Base-by-base conservation (phyloP, 78 protist genomes). In the Planoprotostelium fungivorum region DNA sequence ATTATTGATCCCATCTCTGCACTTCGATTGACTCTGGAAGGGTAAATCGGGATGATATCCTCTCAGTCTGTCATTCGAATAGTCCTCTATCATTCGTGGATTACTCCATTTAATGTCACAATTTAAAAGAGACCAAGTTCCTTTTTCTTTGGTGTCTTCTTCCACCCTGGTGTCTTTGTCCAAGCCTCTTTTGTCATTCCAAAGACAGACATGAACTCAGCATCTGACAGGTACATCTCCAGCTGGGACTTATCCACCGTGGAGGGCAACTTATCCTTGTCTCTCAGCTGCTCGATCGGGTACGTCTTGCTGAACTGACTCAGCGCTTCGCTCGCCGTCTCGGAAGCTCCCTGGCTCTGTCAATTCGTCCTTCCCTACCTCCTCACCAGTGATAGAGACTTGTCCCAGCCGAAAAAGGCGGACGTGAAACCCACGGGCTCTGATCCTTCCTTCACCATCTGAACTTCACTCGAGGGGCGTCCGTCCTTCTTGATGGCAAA, bases 391-490 rank as follows among this genome's bases (percentile, higher is more conserved):
- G 73, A 51, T 51, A 16, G 16, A 16, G 73, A 51, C 16, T 51
- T 51, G 73, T 93, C 95, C 95, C 95, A 93, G 34, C 96, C 96
- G 83, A 90, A 93, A 91, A 94, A 94, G 0, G 85, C 0, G 5
- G 89, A 1, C 5, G 96, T 94, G 38, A 94, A 94, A n/a, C 87
- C 91, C 37, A 34, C 87, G 35, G 96, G 93, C 90, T 94, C 96
- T 38, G 89, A 84, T 1, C 92, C 90, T 73, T 88, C 73, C 73
- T 51, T 51, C 31, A 51, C 16, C 31, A 16, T 25, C 16, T 5
- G 5, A 51, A 51, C 73, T 51, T 51, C 31, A 25, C 31, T 25
- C 5, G 5, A 5, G 16, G 73, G 16, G 31, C 73, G 5, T 51
- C 73, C 73, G 73, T 51, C 73, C 16, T 51, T 51, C 16, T 51